Base-by-base conservation (phyloP, 208 protist genomes). In the Herpetomonas tarakana region DNA sequence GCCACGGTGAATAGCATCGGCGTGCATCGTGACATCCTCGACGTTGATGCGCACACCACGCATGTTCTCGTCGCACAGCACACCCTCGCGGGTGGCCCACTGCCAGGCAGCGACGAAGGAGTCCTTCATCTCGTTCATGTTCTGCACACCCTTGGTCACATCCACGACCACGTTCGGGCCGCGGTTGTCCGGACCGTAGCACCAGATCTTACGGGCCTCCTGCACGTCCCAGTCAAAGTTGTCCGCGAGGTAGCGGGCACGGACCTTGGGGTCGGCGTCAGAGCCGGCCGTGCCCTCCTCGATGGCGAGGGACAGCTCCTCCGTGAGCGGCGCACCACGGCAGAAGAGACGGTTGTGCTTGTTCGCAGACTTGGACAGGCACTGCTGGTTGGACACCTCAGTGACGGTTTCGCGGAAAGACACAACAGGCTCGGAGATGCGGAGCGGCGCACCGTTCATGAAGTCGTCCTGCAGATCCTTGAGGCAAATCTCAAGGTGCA, bases 311-410 rank as follows among this genome's bases (percentile, higher is more conserved):
- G 78, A 88, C 1, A 98, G 68, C 55, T 96, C 93, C 61, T 99
- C 96, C 28, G 65, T 74, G 27, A 99, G 71, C 25, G 98, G 98
- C 6, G 66, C 46, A 30, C 96, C 97, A 35, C 88, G 83, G 62
- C 98, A 86, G 81, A 91, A 99, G 26, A 99, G 69, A 84, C 99
- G 86, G 88, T 99, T 99, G 87, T 99, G 98, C 83, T 99, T 99
- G 97, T 99, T 99, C n/a, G 83, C 74, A 58, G 79, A 87, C 63
- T 81, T 86, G 52, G 79, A 77, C 44, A 85, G 62, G 63, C 71
- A 99, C 90, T 57, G 98, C 97, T 90, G 98, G 98, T 65, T 93
- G 58, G 63, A 99, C 47, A 79, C 52, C 44, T 70, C 82, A 46
- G 80, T 93, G 62, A 99, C 93, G 28, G 98, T 99, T 85, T 99